Conservation (phyloP, 805 yeast genomes). For the Phaffomyces antillensis region DNA sequence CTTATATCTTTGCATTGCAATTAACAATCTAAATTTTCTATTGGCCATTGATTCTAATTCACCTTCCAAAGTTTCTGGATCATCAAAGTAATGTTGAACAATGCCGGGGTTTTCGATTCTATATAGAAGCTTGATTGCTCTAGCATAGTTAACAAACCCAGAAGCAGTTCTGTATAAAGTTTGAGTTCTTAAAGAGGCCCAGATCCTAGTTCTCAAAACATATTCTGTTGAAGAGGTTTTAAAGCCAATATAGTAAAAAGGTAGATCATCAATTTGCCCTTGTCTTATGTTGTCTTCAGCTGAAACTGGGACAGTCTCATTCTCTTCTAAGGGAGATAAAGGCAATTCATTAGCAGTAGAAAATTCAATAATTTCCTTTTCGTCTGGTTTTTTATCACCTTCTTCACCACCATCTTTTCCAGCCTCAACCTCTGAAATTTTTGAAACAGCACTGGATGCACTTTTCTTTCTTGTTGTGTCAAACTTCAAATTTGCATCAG, state of each 20-base stretch:
- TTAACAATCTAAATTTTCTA: conserved; percentile 71
- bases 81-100: conserved; percentile 34
- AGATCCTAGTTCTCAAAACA: conserved; percentile 65
- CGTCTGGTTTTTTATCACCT: not conserved
- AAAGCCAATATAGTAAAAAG: conserved; percentile 68
- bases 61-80: conserved; percentile 51
- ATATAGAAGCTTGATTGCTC: conserved; percentile 64
- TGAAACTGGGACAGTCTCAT: conserved; percentile 29
- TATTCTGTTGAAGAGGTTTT: conserved; percentile 57
- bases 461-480: conserved; percentile 15
- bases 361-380: not conserved
- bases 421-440: not conserved
- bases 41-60: conserved; percentile 68
- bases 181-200: conserved; percentile 84
- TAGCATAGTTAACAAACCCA: conserved; percentile 74
- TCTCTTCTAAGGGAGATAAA: conserved; percentile 6
- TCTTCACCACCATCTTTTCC: not conserved
- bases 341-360: conserved; percentile 1
- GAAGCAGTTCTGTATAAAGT: conserved; percentile 77
- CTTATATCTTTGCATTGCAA: conserved; percentile 83
- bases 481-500: conserved; percentile 12
- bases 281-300: conserved; percentile 29
- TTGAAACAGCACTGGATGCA: not conserved
- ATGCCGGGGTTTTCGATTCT: conserved; percentile 57
- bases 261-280: conserved; percentile 51